Evolutionary conservation across 495 filamentous ascomycete genomes (phyloP).

Genomic region (Hypomontagnella monticulosa): DNA sequence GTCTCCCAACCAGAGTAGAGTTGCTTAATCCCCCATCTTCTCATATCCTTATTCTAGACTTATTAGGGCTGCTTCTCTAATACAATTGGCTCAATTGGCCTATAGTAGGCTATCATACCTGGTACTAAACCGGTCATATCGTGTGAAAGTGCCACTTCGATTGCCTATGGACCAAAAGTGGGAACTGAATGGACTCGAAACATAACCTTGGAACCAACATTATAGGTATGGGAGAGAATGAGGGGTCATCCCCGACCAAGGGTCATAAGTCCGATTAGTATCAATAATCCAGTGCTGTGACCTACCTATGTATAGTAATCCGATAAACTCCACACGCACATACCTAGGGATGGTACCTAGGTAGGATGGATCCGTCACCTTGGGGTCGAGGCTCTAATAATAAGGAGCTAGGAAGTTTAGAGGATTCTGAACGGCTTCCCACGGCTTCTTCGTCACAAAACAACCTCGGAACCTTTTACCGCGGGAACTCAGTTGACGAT

Average conservation of each 20-base stretch:
- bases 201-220: too few species aligned
- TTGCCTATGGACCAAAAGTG: too few species aligned
- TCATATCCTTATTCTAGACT: too few species aligned
- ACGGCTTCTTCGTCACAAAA: constrained; percentile 4
- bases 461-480: constrained; percentile 9
- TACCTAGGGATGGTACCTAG: not conserved
- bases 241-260: constrained; percentile 1
- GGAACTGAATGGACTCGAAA: too few species aligned
- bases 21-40: too few species aligned
- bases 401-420: not conserved
- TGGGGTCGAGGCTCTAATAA: not conserved
- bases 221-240: not conserved
- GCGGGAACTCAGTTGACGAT: not conserved
- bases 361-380: not conserved
- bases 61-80: too few species aligned
- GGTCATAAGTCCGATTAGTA: constrained; percentile 4
- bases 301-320: not conserved
- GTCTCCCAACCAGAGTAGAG: too few species aligned
- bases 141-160: too few species aligned
- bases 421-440: constrained; percentile 2
- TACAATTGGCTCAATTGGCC: too few species aligned
- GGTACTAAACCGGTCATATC: too few species aligned
- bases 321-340: not conserved
- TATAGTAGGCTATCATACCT: too few species aligned
- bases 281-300: too few species aligned